Evolutionary conservation across 768 basidiomycete genomes (phyloP).

Genomic region (Collybia mongolica): DNA sequence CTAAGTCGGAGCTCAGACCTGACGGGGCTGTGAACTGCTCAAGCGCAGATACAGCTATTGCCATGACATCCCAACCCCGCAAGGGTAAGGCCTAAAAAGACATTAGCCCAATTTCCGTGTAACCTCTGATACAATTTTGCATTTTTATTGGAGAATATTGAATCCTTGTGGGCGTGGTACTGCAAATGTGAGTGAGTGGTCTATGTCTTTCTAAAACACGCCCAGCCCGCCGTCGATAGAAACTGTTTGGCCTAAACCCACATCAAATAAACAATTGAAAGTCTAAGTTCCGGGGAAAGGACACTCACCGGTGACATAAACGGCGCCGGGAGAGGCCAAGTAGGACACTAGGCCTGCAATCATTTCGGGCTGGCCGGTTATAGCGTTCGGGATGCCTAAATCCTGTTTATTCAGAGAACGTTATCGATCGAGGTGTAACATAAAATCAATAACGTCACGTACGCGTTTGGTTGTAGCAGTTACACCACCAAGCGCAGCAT

Average conservation of each 20-base stretch:
- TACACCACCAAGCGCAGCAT: slow-evolving; percentile 4
- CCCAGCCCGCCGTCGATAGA: slow-evolving; percentile 5
- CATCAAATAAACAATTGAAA: not conserved
- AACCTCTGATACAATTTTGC: no score
- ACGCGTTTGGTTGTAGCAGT: slow-evolving; percentile 1
- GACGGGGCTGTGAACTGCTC: no score
- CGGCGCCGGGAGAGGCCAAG: slow-evolving; percentile 31
- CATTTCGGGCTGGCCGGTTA: slow-evolving; percentile 26
- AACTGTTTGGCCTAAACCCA: slow-evolving; percentile 8
- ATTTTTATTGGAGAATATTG: no score
- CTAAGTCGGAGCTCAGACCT: no score
- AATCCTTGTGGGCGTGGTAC: no score
- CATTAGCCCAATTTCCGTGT: not conserved
- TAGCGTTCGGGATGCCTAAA: slow-evolving; percentile 9
- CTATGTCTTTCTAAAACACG: no score
- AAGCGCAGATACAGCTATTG: not conserved
- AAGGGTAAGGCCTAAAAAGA: not conserved
- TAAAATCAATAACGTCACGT: no score
- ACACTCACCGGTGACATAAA: slow-evolving; percentile 29
- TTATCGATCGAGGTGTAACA: no score
- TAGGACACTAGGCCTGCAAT: slow-evolving; percentile 33
- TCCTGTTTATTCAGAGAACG: no score
- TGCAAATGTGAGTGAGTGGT: no score
- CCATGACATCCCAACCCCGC: not conserved
- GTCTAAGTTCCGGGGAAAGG: not conserved